Conservation (phyloP, 164 flowering plant species). For the Nymphaea thermarum region DNA sequence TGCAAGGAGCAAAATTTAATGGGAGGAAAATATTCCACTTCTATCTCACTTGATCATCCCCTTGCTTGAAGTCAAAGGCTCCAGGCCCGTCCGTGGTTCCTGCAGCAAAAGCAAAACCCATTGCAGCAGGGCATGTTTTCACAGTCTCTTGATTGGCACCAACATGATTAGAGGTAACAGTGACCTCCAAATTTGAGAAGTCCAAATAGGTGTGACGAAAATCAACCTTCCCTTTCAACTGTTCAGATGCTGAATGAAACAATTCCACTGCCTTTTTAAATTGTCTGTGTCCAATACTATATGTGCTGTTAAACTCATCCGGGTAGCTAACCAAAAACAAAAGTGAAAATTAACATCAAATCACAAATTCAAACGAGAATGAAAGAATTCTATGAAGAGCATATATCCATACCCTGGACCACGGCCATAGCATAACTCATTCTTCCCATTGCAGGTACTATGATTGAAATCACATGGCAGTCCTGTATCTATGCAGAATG, state of each 20-base stretch:
- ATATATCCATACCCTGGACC: conserved; percentile 75
- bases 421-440: conserved; percentile 91
- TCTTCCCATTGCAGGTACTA: conserved; percentile 94
- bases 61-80: conserved; percentile 97
- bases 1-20: too few species aligned
- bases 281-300: conserved; percentile 86
- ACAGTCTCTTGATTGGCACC: conserved; percentile 42
- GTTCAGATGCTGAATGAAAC: conserved; percentile 66
- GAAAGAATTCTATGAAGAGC: not conserved
- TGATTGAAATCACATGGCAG: conserved; percentile 98
- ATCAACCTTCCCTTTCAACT: conserved; percentile 73
- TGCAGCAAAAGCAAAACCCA: conserved; percentile 99
- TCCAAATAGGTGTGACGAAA: conserved; percentile 65
- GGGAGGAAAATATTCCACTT: not conserved
- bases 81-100: conserved; percentile 99
- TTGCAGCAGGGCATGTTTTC: conserved; percentile 94
- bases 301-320: conserved; percentile 97
- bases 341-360: not conserved
- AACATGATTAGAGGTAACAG: conserved; percentile 17
- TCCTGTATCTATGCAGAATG: conserved; percentile 88
- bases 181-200: conserved; percentile 77
- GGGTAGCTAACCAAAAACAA: conserved; percentile 32
- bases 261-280: conserved; percentile 72
- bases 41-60: conserved; percentile 58
- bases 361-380: not conserved